A percentile compares a stretch with the other conserved stretches of the same genome.
phyloP scores from a whole-genome alignment of 805 yeast species.

The Cyberlindnera mrakii region DNA sequence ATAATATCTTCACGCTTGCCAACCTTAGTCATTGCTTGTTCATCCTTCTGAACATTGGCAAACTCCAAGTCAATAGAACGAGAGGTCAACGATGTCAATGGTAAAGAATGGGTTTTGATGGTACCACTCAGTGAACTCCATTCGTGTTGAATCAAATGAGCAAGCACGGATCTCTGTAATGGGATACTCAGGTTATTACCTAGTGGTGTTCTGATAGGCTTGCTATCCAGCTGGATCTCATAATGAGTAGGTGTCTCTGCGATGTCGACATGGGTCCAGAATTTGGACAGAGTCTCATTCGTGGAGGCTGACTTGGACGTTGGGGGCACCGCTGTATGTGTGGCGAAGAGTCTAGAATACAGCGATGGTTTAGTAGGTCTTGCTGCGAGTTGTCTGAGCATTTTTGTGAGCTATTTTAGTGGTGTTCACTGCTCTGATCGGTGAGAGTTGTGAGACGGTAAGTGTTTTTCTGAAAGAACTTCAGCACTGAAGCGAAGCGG shows the following conservation, averaged over 20 bases:
- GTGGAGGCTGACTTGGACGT: slow-evolving; percentile 37
- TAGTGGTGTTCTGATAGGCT: slow-evolving; percentile 77
- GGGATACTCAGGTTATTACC: slow-evolving; percentile 72
- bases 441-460: neutral
- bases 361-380: neutral
- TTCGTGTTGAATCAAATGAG: slow-evolving; percentile 75
- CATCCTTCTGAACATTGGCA: slow-evolving; percentile 33
- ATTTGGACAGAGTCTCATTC: slow-evolving; percentile 51
- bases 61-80: slow-evolving; percentile 73
- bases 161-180: slow-evolving; percentile 49
- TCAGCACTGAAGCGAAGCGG: neutral
- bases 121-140: slow-evolving; percentile 69
- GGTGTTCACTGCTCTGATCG: neutral
- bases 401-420: too few species aligned
- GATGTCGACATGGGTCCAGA: slow-evolving; percentile 75
- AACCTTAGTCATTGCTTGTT: slow-evolving; percentile 50
- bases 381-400: too few species aligned
- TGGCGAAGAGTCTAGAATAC: slow-evolving; percentile 2
- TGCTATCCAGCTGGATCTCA: slow-evolving; percentile 63
- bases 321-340: slow-evolving; percentile 3
- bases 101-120: slow-evolving; percentile 73
- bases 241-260: slow-evolving; percentile 24
- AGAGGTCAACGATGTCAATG: slow-evolving; percentile 81
- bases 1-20: slow-evolving; percentile 54
- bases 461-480: neutral